Base-by-base conservation (phyloP, 768 basidiomycete genomes). In the Rhodotorula taiwanensis region DNA sequence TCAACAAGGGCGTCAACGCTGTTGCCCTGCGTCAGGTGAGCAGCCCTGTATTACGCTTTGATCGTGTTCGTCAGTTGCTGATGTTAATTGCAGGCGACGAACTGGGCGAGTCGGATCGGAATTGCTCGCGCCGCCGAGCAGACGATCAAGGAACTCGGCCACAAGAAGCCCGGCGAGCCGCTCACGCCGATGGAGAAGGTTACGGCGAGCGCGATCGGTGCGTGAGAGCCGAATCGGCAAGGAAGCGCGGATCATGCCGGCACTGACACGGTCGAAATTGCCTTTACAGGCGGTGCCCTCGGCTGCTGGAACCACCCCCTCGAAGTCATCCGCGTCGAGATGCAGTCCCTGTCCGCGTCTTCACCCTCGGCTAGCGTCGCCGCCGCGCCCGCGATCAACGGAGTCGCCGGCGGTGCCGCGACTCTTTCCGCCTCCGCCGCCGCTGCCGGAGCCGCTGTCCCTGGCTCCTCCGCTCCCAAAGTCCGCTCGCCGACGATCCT, bases 311-410 rank as follows among this genome's bases (percentile, higher is more conserved):
- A 98, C 76, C 94, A 98, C 23, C 67, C 67, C 5, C 51, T 65
- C 50, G 63, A 55, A 25, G 94, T 95, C 70, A 81, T 95, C 67
- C 88, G 93, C 61, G 89, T 97, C 42, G 93, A 95, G 88, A 98
- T 99, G 95, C 95, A 99, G 83, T 93, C 90, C 52, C 95, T 97
- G 86, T 84, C 87, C 28, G 95, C 95, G 76, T 78, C 23, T 14
- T 48, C 47, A 5, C 13, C 47, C 47, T 11, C 25, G 27, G n/a
- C 47, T 15, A 28, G 27, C 47, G 47, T 25, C 14, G 13, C 47
- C 10, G n/a, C n/a, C 47, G n/a, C n/a, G n/a, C n/a, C n/a, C n/a
- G n/a, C n/a, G n/a, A n/a, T n/a, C n/a, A n/a, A n/a, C n/a, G 36
- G 36, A 39, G 36, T 9, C 36, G 13, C 30, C 4, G 6, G 14